phyloP scores from a whole-genome alignment of 139 green algal species.

The Chlorella sorokiniana region DNA sequence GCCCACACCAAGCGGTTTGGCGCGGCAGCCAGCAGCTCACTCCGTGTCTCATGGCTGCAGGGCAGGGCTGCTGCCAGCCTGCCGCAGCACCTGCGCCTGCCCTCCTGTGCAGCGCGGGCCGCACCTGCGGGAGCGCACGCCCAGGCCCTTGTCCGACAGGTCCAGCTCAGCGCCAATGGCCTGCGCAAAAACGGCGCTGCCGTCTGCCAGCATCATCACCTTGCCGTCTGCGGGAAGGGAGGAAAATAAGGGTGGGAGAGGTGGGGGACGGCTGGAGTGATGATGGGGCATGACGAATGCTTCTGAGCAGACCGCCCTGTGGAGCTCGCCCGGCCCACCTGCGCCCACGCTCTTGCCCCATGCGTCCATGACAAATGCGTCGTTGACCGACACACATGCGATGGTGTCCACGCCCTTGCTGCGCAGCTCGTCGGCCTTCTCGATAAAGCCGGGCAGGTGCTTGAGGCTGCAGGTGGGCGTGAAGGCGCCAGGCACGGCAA shows the following conservation, averaged over 20 bases:
- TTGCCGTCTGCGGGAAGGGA: conserved; percentile 64
- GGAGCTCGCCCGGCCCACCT: too few species aligned
- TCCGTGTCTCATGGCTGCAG: neutral
- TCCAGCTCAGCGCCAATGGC: conserved; percentile 88
- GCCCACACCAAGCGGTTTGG: neutral
- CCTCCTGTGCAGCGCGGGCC: too few species aligned
- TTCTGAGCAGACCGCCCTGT: neutral
- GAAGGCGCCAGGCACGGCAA: conserved; percentile 91
- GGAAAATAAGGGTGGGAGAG: neutral
- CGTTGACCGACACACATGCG: conserved; percentile 94
- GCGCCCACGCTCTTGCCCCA: conserved; percentile 90
- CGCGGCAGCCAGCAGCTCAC: neutral
- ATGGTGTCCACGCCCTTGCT: conserved; percentile 92
- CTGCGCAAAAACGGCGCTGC: conserved; percentile 84
- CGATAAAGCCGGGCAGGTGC: conserved; percentile 91
- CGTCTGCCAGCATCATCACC: conserved; percentile 95
- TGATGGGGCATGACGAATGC: neutral
- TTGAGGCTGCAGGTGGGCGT: conserved; percentile 93
- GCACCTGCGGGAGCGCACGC: conserved; percentile 54
- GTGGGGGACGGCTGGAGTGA: neutral
- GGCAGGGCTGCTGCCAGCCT: too few species aligned
- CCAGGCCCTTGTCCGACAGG: conserved; percentile 93
- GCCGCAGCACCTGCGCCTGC: too few species aligned
- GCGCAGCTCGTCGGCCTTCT: conserved; percentile 93
- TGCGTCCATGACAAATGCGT: conserved; percentile 96